Conservation (phyloP, 805 yeast genomes). For the Saccharomycopsis synnaedendra region DNA sequence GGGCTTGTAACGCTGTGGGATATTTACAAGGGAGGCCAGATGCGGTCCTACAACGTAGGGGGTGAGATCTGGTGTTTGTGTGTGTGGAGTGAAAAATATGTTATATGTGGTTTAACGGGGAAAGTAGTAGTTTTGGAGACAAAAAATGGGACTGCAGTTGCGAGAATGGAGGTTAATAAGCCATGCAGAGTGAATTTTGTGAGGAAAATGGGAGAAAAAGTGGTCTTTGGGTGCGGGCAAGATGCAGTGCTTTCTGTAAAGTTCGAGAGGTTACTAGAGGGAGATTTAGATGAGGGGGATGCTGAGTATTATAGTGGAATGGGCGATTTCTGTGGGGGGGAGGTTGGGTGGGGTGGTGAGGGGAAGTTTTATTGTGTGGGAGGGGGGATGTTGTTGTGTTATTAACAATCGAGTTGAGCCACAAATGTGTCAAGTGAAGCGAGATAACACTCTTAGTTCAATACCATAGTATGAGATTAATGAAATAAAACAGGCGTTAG, state of each 20-base stretch:
- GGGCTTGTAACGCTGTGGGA: slow-evolving; percentile 33
- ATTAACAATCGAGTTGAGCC: no score
- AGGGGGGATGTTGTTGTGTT: no score
- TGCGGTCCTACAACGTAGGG: no score
- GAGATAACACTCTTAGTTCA: no score
- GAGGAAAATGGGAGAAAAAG: background rate
- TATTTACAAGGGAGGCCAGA: slow-evolving; percentile 12
- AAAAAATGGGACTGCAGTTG: slow-evolving; percentile 5
- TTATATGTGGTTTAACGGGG: background rate
- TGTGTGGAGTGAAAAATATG: background rate
- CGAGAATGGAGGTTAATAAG: slow-evolving; percentile 15
- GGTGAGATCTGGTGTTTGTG: background rate
- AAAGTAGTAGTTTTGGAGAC: background rate
- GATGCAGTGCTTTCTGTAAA: slow-evolving; percentile 5
- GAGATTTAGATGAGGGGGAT: background rate
- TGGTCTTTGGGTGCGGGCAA: slow-evolving; percentile 6
- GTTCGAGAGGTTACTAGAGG: background rate
- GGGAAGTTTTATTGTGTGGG: background rate
- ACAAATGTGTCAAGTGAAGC: no score
- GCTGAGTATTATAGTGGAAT: background rate
- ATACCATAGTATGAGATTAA: no score
- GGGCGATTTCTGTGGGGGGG: background rate
- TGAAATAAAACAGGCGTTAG: no score
- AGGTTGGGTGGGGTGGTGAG: background rate
- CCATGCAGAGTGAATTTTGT: slow-evolving; percentile 18